Evolutionary conservation across 2,329 filamentous ascomycete genomes (phyloP), one percentile per base, ranked within the genome.

Genomic region (Xylaria sp.): DNA sequence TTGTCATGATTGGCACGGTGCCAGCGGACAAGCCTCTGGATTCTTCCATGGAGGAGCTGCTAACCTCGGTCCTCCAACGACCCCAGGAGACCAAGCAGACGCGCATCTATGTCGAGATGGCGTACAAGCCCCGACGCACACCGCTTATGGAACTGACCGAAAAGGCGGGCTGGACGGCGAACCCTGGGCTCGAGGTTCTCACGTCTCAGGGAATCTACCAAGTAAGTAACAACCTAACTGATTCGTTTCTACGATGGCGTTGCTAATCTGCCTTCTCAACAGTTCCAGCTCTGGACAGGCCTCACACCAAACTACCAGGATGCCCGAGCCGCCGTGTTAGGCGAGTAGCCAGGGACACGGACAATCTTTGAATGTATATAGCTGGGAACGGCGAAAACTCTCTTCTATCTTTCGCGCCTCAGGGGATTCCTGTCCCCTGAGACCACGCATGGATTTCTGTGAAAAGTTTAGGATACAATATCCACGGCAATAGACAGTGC

Each of bases 121-220:
- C 94, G 1, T 99, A 99, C 75, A 95, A 93, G 75, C 94, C 94
- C 18, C 79, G 83, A 0, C 82, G 90, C 55, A 99, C 94, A 3
- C 84, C 88, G 6, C 75, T 96, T 66, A 97, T 97, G 86, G 83
- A 89, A 71, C 78, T 97, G 71, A 93, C 92, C 2, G 81, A 86
- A 67, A 83, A 88, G 66, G 83, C 83, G 10, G 87, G 88, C 2
- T 99, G 94, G 94, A 82, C 78, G 58, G 91, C 89, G 1, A 88
- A 97, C 63, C 87, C 91, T 6, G 94, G 94, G 0, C 75, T 97
- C 46, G 94, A 99, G 74, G 92, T 94, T 35, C 79, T 99, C 58
- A 86, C 92, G 62, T 91, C 90, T 4, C 94, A 99, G 75, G 94
- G 85, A n/a, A 87, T 83, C 79, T 90, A 92, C 76, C 93, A 96